Percentiles rank a stretch among this genome's conserved stretches.
phyloP scores from a whole-genome alignment of 2,329 filamentous ascomycete species.

The Pseudogymnoascus sp. region DNA sequence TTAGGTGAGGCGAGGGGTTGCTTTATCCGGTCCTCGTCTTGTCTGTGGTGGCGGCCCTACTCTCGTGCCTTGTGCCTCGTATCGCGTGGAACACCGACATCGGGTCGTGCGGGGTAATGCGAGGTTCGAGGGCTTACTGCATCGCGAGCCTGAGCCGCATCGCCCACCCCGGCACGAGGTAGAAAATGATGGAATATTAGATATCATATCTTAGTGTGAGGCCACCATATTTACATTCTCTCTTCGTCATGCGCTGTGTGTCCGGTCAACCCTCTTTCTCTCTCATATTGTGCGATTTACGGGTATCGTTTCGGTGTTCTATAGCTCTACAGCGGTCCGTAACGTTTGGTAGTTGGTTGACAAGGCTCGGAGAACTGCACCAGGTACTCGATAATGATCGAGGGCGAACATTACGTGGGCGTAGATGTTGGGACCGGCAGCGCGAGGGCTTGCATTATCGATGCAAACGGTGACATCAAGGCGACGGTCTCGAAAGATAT shows the following conservation, averaged over 20 bases:
- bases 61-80: neutral
- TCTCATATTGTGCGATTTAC: neutral
- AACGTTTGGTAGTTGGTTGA: neutral
- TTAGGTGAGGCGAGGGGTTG: too few relatives aligned
- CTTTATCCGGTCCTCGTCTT: too few relatives aligned
- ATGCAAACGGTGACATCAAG: constrained; percentile 81
- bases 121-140: neutral
- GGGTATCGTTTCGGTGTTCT: neutral
- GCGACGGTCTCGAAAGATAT: constrained; percentile 67
- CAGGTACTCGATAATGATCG: neutral
- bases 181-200: neutral
- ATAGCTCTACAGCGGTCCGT: neutral
- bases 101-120: too few relatives aligned
- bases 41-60: too few relatives aligned
- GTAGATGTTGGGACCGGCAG: constrained; percentile 98
- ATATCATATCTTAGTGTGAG: neutral
- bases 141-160: neutral
- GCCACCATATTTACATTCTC: neutral
- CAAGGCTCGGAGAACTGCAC: neutral
- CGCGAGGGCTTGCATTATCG: constrained; percentile 91
- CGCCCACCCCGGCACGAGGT: neutral
- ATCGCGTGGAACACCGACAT: neutral
- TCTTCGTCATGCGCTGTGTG: neutral
- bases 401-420: constrained; percentile 61
- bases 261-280: neutral